Base-by-base conservation (phyloP, 176 grass and related monocot genomes). In the Triticum turgidum region DNA sequence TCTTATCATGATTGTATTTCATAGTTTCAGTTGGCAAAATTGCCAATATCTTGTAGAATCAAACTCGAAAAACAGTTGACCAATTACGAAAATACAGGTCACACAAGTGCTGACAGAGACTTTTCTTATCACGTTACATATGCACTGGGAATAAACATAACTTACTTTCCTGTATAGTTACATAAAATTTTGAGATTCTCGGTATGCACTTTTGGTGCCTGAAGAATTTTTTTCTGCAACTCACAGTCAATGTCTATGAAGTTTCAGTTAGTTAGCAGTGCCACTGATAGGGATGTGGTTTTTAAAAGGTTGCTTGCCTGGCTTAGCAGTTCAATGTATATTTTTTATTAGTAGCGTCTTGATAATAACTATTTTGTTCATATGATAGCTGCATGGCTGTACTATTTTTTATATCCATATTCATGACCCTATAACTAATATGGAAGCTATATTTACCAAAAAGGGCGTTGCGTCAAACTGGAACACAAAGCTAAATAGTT, bases 201-300 rank as follows among this genome's bases (percentile, higher is more conserved):
- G 24, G 4, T 41, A 11, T 45, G 32, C 17, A 44, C 62, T 39
- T 83, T 61, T 45, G 15, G 35, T 62, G 15, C 21, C 52, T 74
- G 35, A 73, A 73, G 8, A 24, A 12, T 47, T 12, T 29, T 59
- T 32, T 11, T 32, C 42, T 68, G 80, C 34, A 69, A 70, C 65
- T 80, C 22, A 38, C 39, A 87, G 61, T 37, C 32, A 61, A 3
- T 76, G n/a, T 82, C 11, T 82, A 80, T 63, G 59, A 73, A 73
- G 25, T 9, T 34, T 87, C 69, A 42, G 17, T 44, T 80, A 47
- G 52, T 69, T 69, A 61, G 33, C 11, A 80, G 54, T 76, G 61
- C 14, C 77, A 80, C 51, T 18, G 12, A 65, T 37, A 29, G n/a
- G 24, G 9, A 15, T 39, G 29, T 81, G 81, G 29, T 73, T 49